These are phyloP conservation scores for Kalmanozyma brasiliensis DNA, from an alignment of 1,284 basidiomycete genomes.

Conservation along the genomic window DNA sequence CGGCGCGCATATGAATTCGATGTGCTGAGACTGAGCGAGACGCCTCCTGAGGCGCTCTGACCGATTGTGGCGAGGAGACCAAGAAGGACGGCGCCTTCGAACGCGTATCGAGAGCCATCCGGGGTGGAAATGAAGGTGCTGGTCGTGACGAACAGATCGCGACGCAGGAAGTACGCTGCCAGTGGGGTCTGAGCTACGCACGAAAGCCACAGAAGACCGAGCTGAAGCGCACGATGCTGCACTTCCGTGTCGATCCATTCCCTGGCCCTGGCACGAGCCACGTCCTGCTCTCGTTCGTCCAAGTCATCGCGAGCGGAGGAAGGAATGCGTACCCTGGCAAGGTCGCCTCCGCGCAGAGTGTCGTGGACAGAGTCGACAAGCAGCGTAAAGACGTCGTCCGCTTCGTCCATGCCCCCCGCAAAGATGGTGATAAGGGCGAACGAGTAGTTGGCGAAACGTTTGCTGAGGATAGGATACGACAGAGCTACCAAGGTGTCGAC, in stretches of 20 bases:
- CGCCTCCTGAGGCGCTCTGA: conserved; percentile 30
- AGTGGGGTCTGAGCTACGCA: conserved; percentile 54
- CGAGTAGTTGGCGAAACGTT: conserved; percentile 59
- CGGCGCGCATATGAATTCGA: conserved; percentile 50
- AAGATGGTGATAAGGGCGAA: conserved; percentile 61
- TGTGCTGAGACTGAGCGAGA: conserved; percentile 41
- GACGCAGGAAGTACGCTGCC: conserved; percentile 60
- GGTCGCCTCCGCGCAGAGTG: conserved; percentile 46
- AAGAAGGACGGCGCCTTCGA: conserved; percentile 56
- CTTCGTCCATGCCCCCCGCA: conserved; percentile 64
- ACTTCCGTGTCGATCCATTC: conserved; percentile 45
- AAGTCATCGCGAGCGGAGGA: conserved; percentile 26
- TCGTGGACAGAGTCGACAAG: conserved; percentile 58
- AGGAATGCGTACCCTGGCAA: conserved; percentile 33
- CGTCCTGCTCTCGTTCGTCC: conserved; percentile 23
- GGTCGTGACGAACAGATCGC: conserved; percentile 57
- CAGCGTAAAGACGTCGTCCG: conserved; percentile 60
- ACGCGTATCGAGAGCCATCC: conserved; percentile 43
- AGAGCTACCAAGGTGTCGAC: conserved; percentile 59
- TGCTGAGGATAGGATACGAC: conserved; percentile 56
- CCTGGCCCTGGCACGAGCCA: conserved; percentile 27
- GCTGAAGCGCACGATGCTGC: conserved; percentile 49
- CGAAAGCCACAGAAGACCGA: conserved; percentile 57
- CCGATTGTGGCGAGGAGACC: conserved; percentile 63
- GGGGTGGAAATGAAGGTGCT: conserved; percentile 41